Evolutionary conservation across 2,329 filamentous ascomycete species (phyloP), one percentile per base, ranked within the genome.

Genomic region (Stenocarpella maydis): DNA sequence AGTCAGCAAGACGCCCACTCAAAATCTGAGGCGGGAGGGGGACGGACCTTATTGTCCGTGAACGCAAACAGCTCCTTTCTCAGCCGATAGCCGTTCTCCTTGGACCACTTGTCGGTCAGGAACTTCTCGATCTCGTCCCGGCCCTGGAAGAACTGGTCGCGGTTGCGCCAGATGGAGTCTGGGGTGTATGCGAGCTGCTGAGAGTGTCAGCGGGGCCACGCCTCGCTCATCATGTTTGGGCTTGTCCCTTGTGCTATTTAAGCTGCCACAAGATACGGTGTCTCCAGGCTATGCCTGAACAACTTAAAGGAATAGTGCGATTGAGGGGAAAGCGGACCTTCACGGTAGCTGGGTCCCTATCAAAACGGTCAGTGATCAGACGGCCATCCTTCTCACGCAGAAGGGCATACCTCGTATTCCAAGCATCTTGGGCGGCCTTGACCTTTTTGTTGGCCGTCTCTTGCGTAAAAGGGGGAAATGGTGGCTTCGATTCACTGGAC

Each of bases 31-130:
- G 34, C 3, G 9, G 6, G 3, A 39, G 14, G n/a, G 24, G n/a
- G 53, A 9, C n/a, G 65, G 72, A 85, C 86, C 77, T 84, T 91
- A 79, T 95, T 84, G 45, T 90, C 90, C 0, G 82, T 85, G 75
- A 94, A 96, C 1, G 92, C 85, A 79, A 97, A 97, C 1, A 97
- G 82, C 77, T 97, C 94, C 78, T 97, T 97, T 66, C 93, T 87
- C 67, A 97, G 84, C 0, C 86, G 85, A 75, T 97, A 97, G 19
- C 85, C 88, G 52, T 87, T 82, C 78, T 97, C 94, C 24, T 84
- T 87, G 52, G 85, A 80, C 93, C 93, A 97, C 77, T 97, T 97
- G 53, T 87, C 82, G 0, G 85, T 86, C 65, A 97, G 77, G 73
- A 95, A 93, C 2, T 81, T 81, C 61, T 89, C 82, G 71, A 97